These are phyloP conservation scores for Acer yangbiense DNA, from an alignment of 345 rosid species.

Conservation along the genomic window DNA sequence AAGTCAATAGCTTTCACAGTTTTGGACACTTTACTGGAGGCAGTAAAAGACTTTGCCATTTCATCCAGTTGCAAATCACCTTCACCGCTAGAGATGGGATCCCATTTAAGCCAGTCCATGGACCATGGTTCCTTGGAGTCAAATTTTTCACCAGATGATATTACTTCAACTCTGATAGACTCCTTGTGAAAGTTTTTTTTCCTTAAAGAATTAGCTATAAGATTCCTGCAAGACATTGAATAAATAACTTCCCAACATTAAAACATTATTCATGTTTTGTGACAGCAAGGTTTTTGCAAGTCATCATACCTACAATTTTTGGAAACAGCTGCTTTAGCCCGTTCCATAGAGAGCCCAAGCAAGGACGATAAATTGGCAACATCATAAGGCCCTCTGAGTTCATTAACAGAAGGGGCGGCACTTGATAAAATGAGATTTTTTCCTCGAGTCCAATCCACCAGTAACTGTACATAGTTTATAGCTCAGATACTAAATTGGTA, in stretches of 20 bases:
- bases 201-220: slow-evolving; percentile 62
- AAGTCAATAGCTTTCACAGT: slow-evolving; percentile 59
- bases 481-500: slow-evolving; percentile 5
- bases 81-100: slow-evolving; percentile 83
- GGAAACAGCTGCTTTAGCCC: slow-evolving; percentile 75
- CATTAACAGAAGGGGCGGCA: slow-evolving; percentile 67
- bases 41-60: slow-evolving; percentile 54
- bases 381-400: slow-evolving; percentile 87
- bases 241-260: slow-evolving; percentile 5
- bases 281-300: slow-evolving; percentile 11
- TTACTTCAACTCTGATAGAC: slow-evolving; percentile 60
- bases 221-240: slow-evolving; percentile 47
- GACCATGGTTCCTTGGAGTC: slow-evolving; percentile 42
- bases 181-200: slow-evolving; percentile 76
- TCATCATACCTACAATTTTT: slow-evolving; percentile 74
- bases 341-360: slow-evolving; percentile 71
- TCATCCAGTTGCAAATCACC: slow-evolving; percentile 84
- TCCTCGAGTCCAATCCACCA: slow-evolving; percentile 88
- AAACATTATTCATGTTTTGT: slow-evolving; percentile 9
- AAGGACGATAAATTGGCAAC: slow-evolving; percentile 71
- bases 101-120: slow-evolving; percentile 72
- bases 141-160: slow-evolving; percentile 39
- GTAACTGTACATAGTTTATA: slow-evolving; percentile 43
- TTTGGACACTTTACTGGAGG: slow-evolving; percentile 36
- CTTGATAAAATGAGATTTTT: slow-evolving; percentile 79